Evolutionary conservation across 1,284 basidiomycete species (phyloP).

Genomic region (Ceratobasidium theobromae): DNA sequence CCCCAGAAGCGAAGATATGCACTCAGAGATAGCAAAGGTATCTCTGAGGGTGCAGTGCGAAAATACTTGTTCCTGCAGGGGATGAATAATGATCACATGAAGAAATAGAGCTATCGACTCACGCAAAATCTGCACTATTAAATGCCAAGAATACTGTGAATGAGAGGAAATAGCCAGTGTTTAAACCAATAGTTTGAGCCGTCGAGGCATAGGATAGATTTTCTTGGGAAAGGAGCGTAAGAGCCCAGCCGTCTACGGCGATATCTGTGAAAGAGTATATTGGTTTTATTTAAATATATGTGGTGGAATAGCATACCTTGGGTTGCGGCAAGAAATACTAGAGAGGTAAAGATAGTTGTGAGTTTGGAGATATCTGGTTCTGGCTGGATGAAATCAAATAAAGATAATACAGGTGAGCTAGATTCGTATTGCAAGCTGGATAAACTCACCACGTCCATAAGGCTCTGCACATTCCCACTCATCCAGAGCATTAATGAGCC

Average conservation of each 20-base stretch:
- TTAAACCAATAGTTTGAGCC: constrained; percentile 96
- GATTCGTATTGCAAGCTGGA: background rate
- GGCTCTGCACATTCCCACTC: constrained; percentile 73
- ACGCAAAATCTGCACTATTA: constrained; percentile 93
- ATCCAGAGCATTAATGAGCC: constrained; percentile 89
- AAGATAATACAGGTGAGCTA: background rate
- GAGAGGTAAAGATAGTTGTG: constrained; percentile 83
- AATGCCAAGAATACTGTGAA: constrained; percentile 98
- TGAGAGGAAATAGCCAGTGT: constrained; percentile 93
- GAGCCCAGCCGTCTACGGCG: constrained; percentile 77
- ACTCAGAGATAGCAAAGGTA: constrained; percentile 78
- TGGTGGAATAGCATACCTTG: constrained; percentile 63
- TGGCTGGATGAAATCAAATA: no score
- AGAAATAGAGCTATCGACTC: constrained; percentile 41
- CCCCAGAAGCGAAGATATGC: constrained; percentile 90
- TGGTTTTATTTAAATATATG: background rate
- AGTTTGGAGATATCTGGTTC: constrained; percentile 78
- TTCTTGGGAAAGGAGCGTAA: constrained; percentile 93
- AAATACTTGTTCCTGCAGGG: constrained; percentile 68
- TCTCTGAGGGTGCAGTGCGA: constrained; percentile 56
- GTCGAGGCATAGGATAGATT: constrained; percentile 97
- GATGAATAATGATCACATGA: background rate
- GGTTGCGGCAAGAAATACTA: constrained; percentile 95
- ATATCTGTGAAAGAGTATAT: constrained; percentile 31
- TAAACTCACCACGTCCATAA: constrained; percentile 76